Base-by-base conservation (phyloP, 306 rosid species). In the Vigna angularis region DNA sequence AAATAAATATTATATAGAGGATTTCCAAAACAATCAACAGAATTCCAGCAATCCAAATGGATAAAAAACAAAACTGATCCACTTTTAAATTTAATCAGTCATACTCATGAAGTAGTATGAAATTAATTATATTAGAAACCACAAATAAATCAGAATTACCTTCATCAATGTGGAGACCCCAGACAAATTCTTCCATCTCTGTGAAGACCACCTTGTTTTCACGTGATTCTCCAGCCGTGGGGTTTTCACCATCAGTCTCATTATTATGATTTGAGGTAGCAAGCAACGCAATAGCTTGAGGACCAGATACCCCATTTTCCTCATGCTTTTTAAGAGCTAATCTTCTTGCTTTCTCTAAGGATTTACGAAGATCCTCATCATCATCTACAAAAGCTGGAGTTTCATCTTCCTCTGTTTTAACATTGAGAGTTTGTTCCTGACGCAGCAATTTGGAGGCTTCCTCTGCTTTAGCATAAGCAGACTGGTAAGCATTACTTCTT, bases 141-240 rank as follows among this genome's bases (percentile, higher is more conserved):
- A 59, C 44, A 88, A 17, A 52, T 45, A 66, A 42, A n/a, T 40
- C 36, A 14, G 22, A 44, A 61, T 42, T 84, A 93, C 99, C 98
- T 91, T 95, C 96, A 72, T 88, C 99, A 79, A 93, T 89, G 85
- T 91, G 98, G 76, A 93, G 93, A 83, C 99, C 91, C 96, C 91
- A 91, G 67, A 95, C 96, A 88, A 91, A 95, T 81, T 95, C 99
- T 87, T 95, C 97, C 99, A 95, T 93, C 88, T 95, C 96, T 45
- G 99, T 89, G 75, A 95, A 89, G 70, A 90, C 98, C 65, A 95
- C 93, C 87, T 90, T 91, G 78, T 90, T 92, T 79, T 91, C 97
- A 58, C 87, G 89, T 17, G 86, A 82, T 77, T 95, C 96, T 74
- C 85, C 98, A 49, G 87, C 64, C 16, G 81, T 44, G 48, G 81